phyloP scores from a whole-genome alignment of 768 basidiomycete species.

The Coprinopsis marcescibilis region DNA sequence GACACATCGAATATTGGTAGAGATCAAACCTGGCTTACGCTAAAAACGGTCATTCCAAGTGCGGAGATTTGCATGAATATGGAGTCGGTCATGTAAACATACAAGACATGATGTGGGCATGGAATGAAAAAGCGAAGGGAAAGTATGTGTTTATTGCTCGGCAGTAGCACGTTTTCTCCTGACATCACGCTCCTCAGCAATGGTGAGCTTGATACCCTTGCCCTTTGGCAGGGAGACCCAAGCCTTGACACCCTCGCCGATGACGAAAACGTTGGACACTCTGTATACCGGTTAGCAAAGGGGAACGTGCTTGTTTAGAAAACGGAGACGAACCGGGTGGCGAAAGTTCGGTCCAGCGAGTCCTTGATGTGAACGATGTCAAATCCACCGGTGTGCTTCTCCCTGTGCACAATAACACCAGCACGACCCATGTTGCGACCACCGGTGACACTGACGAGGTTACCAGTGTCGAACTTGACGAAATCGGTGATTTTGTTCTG shows the following conservation, averaged over 20 bases:
- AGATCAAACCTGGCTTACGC: conserved; percentile 3
- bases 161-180: conserved; percentile 71
- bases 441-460: conserved; percentile 96
- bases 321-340: conserved; percentile 68
- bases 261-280: conserved; percentile 96
- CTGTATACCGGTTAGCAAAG: conserved; percentile 33
- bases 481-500: conserved; percentile 89
- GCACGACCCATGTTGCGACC: conserved; percentile 99
- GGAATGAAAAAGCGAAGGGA: conserved; percentile 19
- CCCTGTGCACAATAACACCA: conserved; percentile 92
- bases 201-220: conserved; percentile 96
- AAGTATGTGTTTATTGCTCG: conserved; percentile 45
- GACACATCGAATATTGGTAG: conserved; percentile 47
- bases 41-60: conserved; percentile 5
- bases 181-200: conserved; percentile 92
- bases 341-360: conserved; percentile 90
- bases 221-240: conserved; percentile 97
- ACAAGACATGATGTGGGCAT: conserved; percentile 35
- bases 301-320: not conserved
- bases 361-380: conserved; percentile 99
- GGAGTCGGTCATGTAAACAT: conserved; percentile 30
- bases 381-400: conserved; percentile 97
- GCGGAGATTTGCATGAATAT: conserved; percentile 19
- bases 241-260: conserved; percentile 92
- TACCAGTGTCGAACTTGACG: conserved; percentile 95